Conservation (phyloP, 768 basidiomycete species). For the Russula compacta region DNA sequence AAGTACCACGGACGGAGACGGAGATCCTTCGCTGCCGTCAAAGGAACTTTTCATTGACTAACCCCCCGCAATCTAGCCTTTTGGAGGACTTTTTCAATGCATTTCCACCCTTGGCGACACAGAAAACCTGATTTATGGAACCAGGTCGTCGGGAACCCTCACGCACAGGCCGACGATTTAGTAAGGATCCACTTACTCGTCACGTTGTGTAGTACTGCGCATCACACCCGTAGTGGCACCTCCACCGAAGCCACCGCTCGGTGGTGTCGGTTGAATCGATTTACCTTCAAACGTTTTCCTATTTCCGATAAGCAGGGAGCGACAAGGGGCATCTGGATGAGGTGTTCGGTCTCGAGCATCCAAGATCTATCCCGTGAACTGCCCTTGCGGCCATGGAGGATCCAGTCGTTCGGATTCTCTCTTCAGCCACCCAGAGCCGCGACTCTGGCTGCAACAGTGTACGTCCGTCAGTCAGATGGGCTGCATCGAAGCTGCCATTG, state of each 20-base stretch:
- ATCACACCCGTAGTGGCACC: neutral
- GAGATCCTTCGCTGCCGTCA: neutral
- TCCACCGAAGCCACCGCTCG: neutral
- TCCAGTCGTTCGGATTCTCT: neutral
- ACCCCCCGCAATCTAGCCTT: neutral
- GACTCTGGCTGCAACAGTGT: neutral
- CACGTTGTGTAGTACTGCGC: neutral
- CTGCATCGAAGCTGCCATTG: neutral
- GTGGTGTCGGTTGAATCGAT: neutral
- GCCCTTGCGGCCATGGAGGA: too few relatives aligned
- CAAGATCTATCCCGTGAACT: too few relatives aligned
- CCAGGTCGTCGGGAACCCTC: neutral
- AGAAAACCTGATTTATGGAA: neutral
- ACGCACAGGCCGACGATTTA: neutral
- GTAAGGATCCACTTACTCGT: neutral
- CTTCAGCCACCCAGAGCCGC: neutral
- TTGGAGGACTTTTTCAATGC: constrained; percentile 7
- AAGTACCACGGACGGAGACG: neutral
- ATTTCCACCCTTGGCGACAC: neutral
- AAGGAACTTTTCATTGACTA: neutral
- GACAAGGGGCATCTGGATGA: neutral
- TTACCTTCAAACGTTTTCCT: neutral
- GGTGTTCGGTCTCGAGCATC: neutral
- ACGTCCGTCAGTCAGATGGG: constrained; percentile 6
- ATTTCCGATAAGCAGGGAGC: neutral